Percentiles rank a stretch among this genome's conserved stretches.
phyloP scores from a whole-genome alignment of 2,329 filamentous ascomycete species.

The Phymatotrichopsis omnivora region DNA sequence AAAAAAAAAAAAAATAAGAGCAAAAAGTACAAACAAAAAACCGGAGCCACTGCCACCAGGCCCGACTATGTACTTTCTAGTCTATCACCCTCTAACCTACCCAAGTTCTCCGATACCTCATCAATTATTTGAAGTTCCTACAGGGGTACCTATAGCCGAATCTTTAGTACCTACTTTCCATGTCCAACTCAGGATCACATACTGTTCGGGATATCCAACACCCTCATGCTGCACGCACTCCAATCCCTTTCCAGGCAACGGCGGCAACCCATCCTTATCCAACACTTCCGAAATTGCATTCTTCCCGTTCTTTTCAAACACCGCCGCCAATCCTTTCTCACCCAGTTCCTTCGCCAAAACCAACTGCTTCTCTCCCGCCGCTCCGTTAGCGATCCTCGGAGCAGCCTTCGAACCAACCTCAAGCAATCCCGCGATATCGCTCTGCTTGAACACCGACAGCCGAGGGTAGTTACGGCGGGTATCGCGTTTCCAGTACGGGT shows the following conservation, averaged over 20 bases:
- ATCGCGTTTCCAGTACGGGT: slow-evolving; percentile 96
- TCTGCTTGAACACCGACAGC: slow-evolving; percentile 69
- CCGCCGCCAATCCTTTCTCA: slow-evolving; percentile 57
- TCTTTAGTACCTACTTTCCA: background rate
- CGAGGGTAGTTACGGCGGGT: slow-evolving; percentile 69
- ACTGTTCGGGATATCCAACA: slow-evolving; percentile 14
- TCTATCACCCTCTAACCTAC: background rate
- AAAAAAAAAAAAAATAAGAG: background rate
- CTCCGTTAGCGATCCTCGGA: slow-evolving; percentile 74
- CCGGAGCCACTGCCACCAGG: slow-evolving; percentile 3
- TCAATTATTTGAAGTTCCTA: slow-evolving; percentile 17
- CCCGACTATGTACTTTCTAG: too few relatives aligned
- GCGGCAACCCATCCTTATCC: slow-evolving; percentile 69
- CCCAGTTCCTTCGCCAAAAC: slow-evolving; percentile 67
- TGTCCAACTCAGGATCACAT: background rate
- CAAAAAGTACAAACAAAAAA: slow-evolving; percentile 11
- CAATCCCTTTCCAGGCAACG: slow-evolving; percentile 58
- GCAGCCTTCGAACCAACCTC: slow-evolving; percentile 69
- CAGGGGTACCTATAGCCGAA: slow-evolving; percentile 18
- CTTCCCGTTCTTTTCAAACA: slow-evolving; percentile 55
- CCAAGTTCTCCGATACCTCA: background rate
- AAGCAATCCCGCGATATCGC: slow-evolving; percentile 74
- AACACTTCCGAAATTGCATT: slow-evolving; percentile 50
- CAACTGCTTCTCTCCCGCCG: slow-evolving; percentile 58
- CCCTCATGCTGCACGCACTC: slow-evolving; percentile 41